These are phyloP conservation scores for Clavaria fumosa DNA, from an alignment of 768 basidiomycete species.

Conservation along the genomic window DNA sequence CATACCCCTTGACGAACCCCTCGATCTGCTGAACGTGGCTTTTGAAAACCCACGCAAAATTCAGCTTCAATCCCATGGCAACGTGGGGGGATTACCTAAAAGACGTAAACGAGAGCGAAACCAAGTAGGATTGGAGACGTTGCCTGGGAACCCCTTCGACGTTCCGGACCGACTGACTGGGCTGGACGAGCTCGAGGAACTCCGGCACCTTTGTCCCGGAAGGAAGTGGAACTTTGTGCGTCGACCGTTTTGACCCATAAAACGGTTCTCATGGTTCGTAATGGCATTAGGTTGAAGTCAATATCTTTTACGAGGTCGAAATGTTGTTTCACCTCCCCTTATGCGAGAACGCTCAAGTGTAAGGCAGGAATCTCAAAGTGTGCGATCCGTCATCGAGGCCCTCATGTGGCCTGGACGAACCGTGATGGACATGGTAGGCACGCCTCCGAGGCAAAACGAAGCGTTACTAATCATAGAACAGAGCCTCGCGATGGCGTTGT, in stretches of 20 bases:
- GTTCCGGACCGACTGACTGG: conserved; percentile 88
- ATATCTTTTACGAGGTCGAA: conserved; percentile 68
- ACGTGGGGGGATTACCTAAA: conserved; percentile 28
- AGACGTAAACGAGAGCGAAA: conserved; percentile 23
- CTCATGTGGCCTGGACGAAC: conserved; percentile 69
- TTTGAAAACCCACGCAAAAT: conserved; percentile 90
- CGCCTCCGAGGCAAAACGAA: neutral
- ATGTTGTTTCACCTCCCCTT: too few species aligned
- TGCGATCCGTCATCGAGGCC: conserved; percentile 40
- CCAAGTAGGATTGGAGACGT: too few species aligned
- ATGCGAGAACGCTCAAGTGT: too few species aligned
- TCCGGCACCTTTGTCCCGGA: conserved; percentile 59
- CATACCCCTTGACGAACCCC: conserved; percentile 60
- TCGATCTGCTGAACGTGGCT: conserved; percentile 85
- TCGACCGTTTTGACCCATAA: too few species aligned
- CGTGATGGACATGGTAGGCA: conserved; percentile 79
- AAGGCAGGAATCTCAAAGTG: conserved; percentile 48
- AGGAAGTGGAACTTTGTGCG: conserved; percentile 81
- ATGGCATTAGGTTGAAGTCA: conserved; percentile 77
- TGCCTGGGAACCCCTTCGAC: neutral
- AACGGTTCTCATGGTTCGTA: too few species aligned
- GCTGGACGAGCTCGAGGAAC: conserved; percentile 59
- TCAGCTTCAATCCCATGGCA: conserved; percentile 30
- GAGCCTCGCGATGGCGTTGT: conserved; percentile 87
- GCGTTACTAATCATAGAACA: conserved; percentile 17